Evolutionary conservation across 2,329 filamentous ascomycete genomes (phyloP).

Genomic region (Aspergillus ustus): DNA sequence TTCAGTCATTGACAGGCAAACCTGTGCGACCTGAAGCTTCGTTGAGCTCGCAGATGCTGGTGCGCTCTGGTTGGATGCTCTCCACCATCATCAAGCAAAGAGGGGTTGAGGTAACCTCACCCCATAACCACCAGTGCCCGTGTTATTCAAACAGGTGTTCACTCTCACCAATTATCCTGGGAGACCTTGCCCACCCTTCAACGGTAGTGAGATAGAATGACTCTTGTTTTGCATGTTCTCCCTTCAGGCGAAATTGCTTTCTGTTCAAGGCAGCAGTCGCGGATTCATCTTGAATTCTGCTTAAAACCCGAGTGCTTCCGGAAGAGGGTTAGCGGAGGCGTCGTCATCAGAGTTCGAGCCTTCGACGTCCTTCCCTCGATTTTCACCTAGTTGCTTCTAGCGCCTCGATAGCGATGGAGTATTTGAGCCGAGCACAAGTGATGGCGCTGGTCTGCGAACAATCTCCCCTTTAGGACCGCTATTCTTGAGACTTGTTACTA

Average conservation of each 20-base stretch:
- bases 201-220: neutral
- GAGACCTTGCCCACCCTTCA: neutral
- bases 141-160: neutral
- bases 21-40: conserved; percentile 1
- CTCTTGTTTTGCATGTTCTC: neutral
- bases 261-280: neutral
- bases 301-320: conserved; percentile 7
- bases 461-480: neutral
- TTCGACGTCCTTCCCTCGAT: neutral
- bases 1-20: conserved; percentile 2
- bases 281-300: neutral
- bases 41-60: neutral
- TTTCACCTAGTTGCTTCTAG: conserved; percentile 2
- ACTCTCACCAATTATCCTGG: neutral
- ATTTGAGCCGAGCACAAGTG: conserved; percentile 24
- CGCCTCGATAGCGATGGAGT: conserved; percentile 14
- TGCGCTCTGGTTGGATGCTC: conserved; percentile 3
- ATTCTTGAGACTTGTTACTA: conserved; percentile 21
- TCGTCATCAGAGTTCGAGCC: conserved; percentile 20
- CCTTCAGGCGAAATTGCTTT: neutral
- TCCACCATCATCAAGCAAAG: conserved; percentile 4
- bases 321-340: conserved; percentile 21
- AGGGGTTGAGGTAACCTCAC: conserved; percentile 16
- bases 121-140: neutral
- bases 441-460: conserved; percentile 15